These are phyloP conservation scores for Rhazya stricta DNA, from an alignment of 257 asterid genomes.

Conservation along the genomic window DNA sequence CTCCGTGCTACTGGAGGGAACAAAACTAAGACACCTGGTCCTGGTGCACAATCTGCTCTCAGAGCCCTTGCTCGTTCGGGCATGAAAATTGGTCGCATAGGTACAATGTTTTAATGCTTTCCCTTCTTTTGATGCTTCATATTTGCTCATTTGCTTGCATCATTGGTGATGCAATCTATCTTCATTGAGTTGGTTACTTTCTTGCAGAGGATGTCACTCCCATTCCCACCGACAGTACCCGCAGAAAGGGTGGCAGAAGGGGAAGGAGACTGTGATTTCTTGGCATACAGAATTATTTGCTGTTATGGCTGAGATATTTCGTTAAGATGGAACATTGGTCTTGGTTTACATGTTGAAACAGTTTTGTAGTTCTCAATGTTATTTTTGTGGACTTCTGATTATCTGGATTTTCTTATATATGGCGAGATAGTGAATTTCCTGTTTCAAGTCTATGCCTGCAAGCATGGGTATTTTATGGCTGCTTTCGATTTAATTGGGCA, in stretches of 20 bases:
- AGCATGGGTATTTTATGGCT: too few relatives aligned
- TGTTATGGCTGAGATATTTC: neutral
- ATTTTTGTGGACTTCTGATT: neutral
- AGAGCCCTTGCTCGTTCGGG: conserved; percentile 95
- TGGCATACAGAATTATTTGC: neutral
- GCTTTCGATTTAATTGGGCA: too few relatives aligned
- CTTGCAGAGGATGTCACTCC: conserved; percentile 87
- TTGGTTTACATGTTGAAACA: neutral
- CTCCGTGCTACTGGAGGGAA: conserved; percentile 95
- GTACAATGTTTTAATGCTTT: conserved; percentile 23
- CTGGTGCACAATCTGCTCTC: conserved; percentile 93
- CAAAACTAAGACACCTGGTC: conserved; percentile 92
- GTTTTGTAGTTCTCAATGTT: conserved; percentile 7
- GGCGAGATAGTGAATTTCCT: conserved; percentile 1
- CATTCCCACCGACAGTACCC: conserved; percentile 85
- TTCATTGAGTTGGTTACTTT: conserved; percentile 4
- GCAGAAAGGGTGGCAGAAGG: conserved; percentile 91
- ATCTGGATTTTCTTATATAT: conserved; percentile 5
- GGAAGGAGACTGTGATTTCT: conserved; percentile 66
- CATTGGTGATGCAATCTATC: neutral
- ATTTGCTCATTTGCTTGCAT: neutral
- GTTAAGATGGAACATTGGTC: neutral
- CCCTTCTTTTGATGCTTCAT: neutral
- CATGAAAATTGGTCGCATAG: conserved; percentile 93
- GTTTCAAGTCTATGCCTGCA: neutral